A percentile compares a stretch with the other conserved stretches of the same genome.
These are phyloP conservation scores for Talaromyces thailandensis DNA, from an alignment of 495 filamentous ascomycete genomes.

Conservation along the genomic window DNA sequence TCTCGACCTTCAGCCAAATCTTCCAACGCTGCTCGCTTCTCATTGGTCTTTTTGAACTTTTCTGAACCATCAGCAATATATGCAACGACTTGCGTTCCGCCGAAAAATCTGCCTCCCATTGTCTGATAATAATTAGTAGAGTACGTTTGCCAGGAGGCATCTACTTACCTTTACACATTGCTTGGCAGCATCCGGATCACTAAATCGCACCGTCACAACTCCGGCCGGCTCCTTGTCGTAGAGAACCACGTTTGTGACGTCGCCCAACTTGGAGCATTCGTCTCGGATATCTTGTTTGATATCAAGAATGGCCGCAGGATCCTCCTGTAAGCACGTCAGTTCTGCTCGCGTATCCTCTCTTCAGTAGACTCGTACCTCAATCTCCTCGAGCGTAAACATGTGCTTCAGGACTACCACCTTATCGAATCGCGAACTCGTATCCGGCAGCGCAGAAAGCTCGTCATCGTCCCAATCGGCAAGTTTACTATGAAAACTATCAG, in stretches of 20 bases:
- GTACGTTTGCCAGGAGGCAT: background rate
- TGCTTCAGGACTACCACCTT: slow-evolving; percentile 83
- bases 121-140: slow-evolving; percentile 22
- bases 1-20: slow-evolving; percentile 33
- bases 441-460: slow-evolving; percentile 51
- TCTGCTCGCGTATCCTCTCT: background rate
- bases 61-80: slow-evolving; percentile 68
- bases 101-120: slow-evolving; percentile 80
- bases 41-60: slow-evolving; percentile 83
- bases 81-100: slow-evolving; percentile 62
- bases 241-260: slow-evolving; percentile 83
- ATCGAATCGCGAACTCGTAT: slow-evolving; percentile 55
- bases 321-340: slow-evolving; percentile 44
- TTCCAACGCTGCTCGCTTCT: slow-evolving; percentile 84
- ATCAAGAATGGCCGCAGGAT: slow-evolving; percentile 73
- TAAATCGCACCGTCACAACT: slow-evolving; percentile 75
- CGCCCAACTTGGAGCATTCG: slow-evolving; percentile 78
- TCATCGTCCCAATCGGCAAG: slow-evolving; percentile 92
- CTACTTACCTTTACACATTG: slow-evolving; percentile 57
- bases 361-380: slow-evolving; percentile 41
- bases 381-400: slow-evolving; percentile 85
- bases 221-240: slow-evolving; percentile 86
- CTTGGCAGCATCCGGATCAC: slow-evolving; percentile 56
- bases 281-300: slow-evolving; percentile 92
- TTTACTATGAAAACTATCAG: slow-evolving; percentile 44